Base-by-base conservation (phyloP, 371 early-diverging fungal genomes). In the Mortierella sp. region DNA sequence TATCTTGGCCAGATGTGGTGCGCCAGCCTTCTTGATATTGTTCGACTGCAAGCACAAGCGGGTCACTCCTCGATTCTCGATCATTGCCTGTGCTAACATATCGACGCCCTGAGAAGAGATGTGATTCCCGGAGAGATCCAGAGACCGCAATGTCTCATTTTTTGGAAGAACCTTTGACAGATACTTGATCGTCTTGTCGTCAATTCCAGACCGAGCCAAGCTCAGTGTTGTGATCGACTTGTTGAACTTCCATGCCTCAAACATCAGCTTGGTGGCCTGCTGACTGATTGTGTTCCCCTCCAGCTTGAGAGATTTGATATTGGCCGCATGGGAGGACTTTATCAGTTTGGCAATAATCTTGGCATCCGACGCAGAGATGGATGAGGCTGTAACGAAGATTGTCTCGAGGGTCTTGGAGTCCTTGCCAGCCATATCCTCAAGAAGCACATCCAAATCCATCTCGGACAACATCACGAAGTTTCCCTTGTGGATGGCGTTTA, bases 171-270 rank as follows among this genome's bases (percentile, higher is more conserved):
- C 67, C 13, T 71, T 46, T 8, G 55, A 59, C 41, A 80, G 46
- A 27, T 65, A 71, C 57, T 80, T 80, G 63, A 68, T 55, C 12
- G 76, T 69, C 66, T 76, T 76, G 58, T 76, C 76, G 46, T 76
- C 57, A 29, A 68, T 69, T 2, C 76, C 76, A 5, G 69, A 76
- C 37, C 76, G 57, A 2, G 76, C 68, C 28, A 76, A 46, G 22
- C 69, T 68, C 12, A 76, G 49, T 1, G 66, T 65, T 0, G 69
- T 57, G 51, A 76, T 76, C n/a, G 76, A 68, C 52, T 61, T 60
- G 59, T 76, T 76, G 49, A 68, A 76, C 58, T 76, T 76, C 76
- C 76, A 76, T n/a, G 65, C 76, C 27, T 76, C 76, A 54, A 76
- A 76, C 54, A 76, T 63, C 54, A 69, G 7, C 47, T 76, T 76